A percentile compares a stretch with the other conserved stretches of the same genome.
phyloP scores from a whole-genome alignment of 305 asterid genomes.

The Fraxinus platypoda region DNA sequence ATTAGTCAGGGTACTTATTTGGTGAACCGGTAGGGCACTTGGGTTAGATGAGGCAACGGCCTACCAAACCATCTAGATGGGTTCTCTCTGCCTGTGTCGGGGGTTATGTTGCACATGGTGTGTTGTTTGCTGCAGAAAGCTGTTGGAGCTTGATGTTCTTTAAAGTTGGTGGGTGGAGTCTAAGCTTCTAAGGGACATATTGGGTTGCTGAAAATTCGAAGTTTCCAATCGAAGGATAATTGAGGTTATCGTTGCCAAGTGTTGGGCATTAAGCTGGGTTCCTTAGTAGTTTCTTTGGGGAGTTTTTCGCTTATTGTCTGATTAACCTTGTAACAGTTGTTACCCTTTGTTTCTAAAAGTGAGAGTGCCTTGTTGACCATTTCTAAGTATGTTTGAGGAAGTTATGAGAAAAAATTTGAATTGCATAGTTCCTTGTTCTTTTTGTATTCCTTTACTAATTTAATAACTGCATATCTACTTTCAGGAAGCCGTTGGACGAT shows the following conservation, averaged over 20 bases:
- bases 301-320: background rate
- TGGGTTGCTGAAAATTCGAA: background rate
- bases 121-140: background rate
- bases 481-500: slow-evolving; percentile 90
- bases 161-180: background rate
- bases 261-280: background rate
- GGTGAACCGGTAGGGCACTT: background rate
- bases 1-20: background rate
- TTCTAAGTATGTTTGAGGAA: background rate
- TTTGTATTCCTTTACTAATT: background rate
- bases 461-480: slow-evolving; percentile 13
- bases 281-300: background rate
- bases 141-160: background rate
- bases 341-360: background rate
- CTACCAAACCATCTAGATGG: background rate
- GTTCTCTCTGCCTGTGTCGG: background rate
- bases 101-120: background rate
- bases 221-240: background rate
- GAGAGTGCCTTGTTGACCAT: background rate
- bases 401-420: background rate
- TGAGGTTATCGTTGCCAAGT: background rate
- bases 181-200: background rate
- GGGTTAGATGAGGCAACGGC: background rate
- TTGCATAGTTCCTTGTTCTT: background rate
- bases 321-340: background rate